phyloP scores from a whole-genome alignment of 257 asterid species.

The Ajuga chamaepitys region DNA sequence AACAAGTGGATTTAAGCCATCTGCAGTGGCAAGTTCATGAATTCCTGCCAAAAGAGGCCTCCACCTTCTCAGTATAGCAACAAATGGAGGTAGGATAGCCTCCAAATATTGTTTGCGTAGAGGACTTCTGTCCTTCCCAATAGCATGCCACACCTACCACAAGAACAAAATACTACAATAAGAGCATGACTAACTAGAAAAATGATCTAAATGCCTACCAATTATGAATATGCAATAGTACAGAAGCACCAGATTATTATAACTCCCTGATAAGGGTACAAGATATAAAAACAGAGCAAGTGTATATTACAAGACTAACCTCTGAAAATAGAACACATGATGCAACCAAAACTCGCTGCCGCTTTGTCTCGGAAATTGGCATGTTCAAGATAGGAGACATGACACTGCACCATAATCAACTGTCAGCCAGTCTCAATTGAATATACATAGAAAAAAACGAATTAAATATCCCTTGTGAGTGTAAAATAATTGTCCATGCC shows the following conservation, averaged over 20 bases:
- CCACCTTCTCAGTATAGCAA: slow-evolving; percentile 95
- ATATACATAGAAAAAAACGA: slow-evolving; percentile 6
- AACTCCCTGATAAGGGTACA: background rate
- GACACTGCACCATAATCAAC: slow-evolving; percentile 54
- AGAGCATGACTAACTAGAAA: slow-evolving; percentile 12
- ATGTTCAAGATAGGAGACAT: slow-evolving; percentile 87
- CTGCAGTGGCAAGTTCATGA: slow-evolving; percentile 88
- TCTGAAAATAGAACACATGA: slow-evolving; percentile 90
- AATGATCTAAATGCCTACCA: slow-evolving; percentile 13
- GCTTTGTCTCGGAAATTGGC: slow-evolving; percentile 85
- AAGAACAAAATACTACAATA: slow-evolving; percentile 14
- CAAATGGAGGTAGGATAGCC: slow-evolving; percentile 89
- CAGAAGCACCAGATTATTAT: slow-evolving; percentile 7
- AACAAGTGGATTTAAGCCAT: slow-evolving; percentile 91
- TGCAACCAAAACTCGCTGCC: slow-evolving; percentile 95
- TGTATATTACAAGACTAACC: slow-evolving; percentile 42
- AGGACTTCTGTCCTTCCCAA: slow-evolving; percentile 73
- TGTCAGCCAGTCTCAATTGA: slow-evolving; percentile 22
- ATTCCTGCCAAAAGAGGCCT: slow-evolving; percentile 97
- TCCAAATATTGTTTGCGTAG: slow-evolving; percentile 89
- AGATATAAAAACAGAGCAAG: slow-evolving; percentile 12
- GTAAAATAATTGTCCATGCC: slow-evolving; percentile 10
- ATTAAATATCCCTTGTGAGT: slow-evolving; percentile 12
- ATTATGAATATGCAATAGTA: slow-evolving; percentile 7
- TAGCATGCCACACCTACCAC: slow-evolving; percentile 87